Evolutionary conservation across 768 basidiomycete species (phyloP).

Genomic region (Flagelloscypha sp.): DNA sequence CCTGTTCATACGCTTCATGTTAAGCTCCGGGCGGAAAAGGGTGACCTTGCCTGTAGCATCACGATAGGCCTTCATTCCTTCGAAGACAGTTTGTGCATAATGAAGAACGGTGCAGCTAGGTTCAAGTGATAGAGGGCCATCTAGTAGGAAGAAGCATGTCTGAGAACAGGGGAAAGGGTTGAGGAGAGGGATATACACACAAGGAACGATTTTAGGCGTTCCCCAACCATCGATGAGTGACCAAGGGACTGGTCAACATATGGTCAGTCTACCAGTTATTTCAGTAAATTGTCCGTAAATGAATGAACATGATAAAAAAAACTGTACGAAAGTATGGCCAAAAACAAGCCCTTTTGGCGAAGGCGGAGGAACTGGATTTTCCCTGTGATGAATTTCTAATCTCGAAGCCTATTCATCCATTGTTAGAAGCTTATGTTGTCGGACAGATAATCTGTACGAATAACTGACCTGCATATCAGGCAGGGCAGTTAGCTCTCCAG

Average conservation of each 20-base stretch:
- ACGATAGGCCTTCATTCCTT: conserved; percentile 92
- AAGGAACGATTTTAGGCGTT: conserved; percentile 73
- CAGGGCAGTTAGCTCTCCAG: conserved; percentile 37
- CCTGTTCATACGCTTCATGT: conserved; percentile 92
- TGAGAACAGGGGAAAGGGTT: not conserved
- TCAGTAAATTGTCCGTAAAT: conserved; percentile 8
- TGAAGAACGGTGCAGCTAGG: conserved; percentile 81
- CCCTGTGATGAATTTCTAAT: conserved; percentile 40
- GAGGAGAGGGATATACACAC: conserved; percentile 33
- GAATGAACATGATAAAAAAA: conserved; percentile 6
- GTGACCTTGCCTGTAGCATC: conserved; percentile 63
- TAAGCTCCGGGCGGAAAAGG: conserved; percentile 93
- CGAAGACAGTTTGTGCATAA: conserved; percentile 87
- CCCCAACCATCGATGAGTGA: conserved; percentile 69
- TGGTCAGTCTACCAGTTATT: conserved; percentile 58
- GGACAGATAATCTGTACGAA: too few relatives aligned
- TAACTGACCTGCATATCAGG: conserved; percentile 58
- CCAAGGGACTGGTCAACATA: conserved; percentile 79
- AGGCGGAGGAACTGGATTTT: conserved; percentile 53
- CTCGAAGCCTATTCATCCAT: too few relatives aligned
- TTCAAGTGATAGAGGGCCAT: conserved; percentile 66
- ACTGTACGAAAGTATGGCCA: conserved; percentile 76
- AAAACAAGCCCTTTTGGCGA: conserved; percentile 66
- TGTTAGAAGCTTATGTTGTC: too few relatives aligned
- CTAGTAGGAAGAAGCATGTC: conserved; percentile 25